Evolutionary conservation across 139 green algal species (phyloP).

Genomic region (Tetradesmus obliquus): DNA sequence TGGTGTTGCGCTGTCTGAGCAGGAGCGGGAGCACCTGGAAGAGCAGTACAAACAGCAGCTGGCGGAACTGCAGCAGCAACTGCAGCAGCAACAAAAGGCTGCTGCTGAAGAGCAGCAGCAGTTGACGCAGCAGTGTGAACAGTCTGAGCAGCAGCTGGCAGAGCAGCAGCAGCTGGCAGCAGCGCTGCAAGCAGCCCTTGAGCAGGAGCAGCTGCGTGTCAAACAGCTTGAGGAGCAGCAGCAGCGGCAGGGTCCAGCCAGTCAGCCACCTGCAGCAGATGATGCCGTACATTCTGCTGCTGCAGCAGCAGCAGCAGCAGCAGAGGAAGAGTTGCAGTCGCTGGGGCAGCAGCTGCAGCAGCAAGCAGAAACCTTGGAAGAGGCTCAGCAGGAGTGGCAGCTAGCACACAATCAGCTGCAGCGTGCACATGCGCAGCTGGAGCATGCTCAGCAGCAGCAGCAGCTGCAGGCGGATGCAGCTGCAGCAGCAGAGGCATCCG

Average conservation of each 20-base stretch:
- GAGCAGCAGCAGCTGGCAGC: constrained; percentile 13
- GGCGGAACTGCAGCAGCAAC: background rate
- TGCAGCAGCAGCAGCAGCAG: background rate
- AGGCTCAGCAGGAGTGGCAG: constrained; percentile 1
- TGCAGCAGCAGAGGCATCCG: background rate
- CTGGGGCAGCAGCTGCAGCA: constrained; percentile 13
- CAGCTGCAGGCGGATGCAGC: background rate
- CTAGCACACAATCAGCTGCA: background rate
- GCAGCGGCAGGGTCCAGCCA: background rate
- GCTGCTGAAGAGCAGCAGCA: background rate
- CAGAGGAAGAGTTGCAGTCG: background rate
- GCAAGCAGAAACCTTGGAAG: background rate
- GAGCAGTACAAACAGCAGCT: constrained; percentile 9
- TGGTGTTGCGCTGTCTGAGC: background rate
- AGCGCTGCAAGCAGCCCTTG: background rate
- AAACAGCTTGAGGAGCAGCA: background rate
- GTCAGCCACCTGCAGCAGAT: background rate
- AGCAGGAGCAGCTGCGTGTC: background rate
- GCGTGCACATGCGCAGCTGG: constrained; percentile 1
- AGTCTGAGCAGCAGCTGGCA: background rate
- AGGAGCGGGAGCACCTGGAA: background rate
- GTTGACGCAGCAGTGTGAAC: background rate
- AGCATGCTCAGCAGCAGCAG: background rate
- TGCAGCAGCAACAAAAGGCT: background rate
- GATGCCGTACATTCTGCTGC: background rate